Evolutionary conservation across 495 filamentous ascomycete genomes (phyloP).

Genomic region (Penicillium salamii): DNA sequence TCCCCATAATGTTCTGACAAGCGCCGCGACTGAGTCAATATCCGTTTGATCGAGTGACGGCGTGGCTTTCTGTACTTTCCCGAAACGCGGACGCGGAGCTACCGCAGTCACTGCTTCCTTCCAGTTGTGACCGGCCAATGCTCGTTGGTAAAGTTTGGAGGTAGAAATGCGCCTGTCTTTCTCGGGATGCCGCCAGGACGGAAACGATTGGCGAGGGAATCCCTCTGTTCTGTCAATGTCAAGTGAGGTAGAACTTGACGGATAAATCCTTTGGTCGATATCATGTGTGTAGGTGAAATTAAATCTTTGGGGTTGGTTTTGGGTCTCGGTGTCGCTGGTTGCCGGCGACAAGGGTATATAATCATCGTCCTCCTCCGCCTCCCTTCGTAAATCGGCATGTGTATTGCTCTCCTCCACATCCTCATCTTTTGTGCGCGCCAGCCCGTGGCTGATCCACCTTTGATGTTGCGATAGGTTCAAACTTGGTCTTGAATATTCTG

Average conservation of each 20-base stretch:
- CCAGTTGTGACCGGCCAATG: constrained; percentile 18
- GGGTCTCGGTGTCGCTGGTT: constrained; percentile 2
- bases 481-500: constrained; percentile 19
- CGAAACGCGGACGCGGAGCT: constrained; percentile 4
- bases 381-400: not conserved
- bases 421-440: constrained; percentile 18
- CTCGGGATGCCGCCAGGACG: constrained; percentile 7
- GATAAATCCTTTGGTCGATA: not conserved
- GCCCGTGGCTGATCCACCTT: constrained; percentile 31
- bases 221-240: not conserved
- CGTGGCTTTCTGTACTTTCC: constrained; percentile 4
- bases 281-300: constrained; percentile 2
- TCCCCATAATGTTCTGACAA: constrained; percentile 42
- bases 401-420: constrained; percentile 3
- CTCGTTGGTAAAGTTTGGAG: constrained; percentile 11
- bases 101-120: constrained; percentile 14
- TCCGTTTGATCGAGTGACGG: constrained; percentile 19
- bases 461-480: constrained; percentile 23
- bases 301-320: not conserved
- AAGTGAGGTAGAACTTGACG: not conserved
- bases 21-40: constrained; percentile 32
- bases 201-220: not conserved
- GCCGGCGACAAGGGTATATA: constrained; percentile 5
- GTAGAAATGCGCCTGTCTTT: constrained; percentile 14
- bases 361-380: constrained; percentile 3